Conservation (phyloP, 148 eudicot genomes). For the Rhododendron henanense region DNA sequence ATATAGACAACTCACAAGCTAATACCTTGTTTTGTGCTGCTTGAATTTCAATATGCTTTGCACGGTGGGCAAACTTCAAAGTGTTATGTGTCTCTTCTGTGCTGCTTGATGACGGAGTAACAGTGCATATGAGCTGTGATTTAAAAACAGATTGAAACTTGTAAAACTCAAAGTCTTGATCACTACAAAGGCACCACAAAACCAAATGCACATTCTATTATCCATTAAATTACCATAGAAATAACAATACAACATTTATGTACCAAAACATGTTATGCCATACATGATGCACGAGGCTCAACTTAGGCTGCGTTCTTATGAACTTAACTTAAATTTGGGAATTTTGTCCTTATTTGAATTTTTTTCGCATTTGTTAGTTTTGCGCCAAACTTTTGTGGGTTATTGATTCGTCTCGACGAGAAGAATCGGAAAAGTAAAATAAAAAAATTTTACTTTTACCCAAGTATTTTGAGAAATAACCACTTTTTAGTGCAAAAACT, state of each 20-base stretch:
- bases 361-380: too few species aligned
- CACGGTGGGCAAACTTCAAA: conserved; percentile 96
- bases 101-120: conserved; percentile 96
- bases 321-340: too few species aligned
- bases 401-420: too few species aligned
- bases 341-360: too few species aligned
- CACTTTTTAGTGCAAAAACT: too few species aligned
- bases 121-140: conserved; percentile 88
- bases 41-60: conserved; percentile 93
- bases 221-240: not conserved
- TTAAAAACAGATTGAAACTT: not conserved
- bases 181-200: not conserved
- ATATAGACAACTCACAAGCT: conserved; percentile 10
- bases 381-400: too few species aligned
- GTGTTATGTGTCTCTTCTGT: conserved; percentile 97
- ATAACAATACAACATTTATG: not conserved
- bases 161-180: not conserved
- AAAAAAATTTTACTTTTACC: too few species aligned
- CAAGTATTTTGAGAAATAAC: too few species aligned
- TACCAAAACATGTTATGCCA: not conserved
- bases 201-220: not conserved
- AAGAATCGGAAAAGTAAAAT: too few species aligned
- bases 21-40: conserved; percentile 94
- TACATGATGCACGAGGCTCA: not conserved
- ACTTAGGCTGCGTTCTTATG: too few species aligned